Evolutionary conservation across 352 stramenopile genomes (phyloP).

Genomic region (Paralagenidium karlingii): DNA sequence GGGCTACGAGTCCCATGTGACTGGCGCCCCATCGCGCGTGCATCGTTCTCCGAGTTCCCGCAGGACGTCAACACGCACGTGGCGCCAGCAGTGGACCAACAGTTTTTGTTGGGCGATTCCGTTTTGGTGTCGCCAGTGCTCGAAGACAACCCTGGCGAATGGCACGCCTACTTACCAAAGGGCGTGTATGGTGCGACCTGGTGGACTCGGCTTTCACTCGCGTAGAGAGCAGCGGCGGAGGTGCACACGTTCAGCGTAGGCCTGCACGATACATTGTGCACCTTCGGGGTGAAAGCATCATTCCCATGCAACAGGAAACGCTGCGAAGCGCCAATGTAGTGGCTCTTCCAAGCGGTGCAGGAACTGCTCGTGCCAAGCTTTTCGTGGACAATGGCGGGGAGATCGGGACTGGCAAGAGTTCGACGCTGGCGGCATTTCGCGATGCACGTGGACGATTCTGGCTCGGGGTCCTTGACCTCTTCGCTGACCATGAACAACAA

Average conservation of each 20-base stretch:
- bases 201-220: slow-evolving; percentile 35
- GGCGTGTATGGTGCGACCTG: slow-evolving; percentile 46
- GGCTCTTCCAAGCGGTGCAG: slow-evolving; percentile 9
- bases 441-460: slow-evolving; percentile 6
- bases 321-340: slow-evolving; percentile 29
- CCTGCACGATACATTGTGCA: slow-evolving; percentile 43
- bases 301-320: slow-evolving; percentile 29
- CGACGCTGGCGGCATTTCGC: slow-evolving; percentile 24
- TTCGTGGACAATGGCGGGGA: slow-evolving; percentile 43
- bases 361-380: slow-evolving; percentile 18
- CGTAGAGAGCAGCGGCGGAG: slow-evolving; percentile 13
- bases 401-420: slow-evolving; percentile 11
- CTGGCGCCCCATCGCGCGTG: slow-evolving; percentile 33
- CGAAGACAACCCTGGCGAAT: slow-evolving; percentile 18
- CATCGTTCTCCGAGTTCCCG: slow-evolving; percentile 56
- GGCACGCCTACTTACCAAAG: slow-evolving; percentile 25
- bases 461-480: too few species aligned
- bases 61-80: slow-evolving; percentile 20
- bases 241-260: too few species aligned
- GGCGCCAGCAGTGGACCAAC: slow-evolving; percentile 17
- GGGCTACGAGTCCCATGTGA: slow-evolving; percentile 32
- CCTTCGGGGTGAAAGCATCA: slow-evolving; percentile 28
- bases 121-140: slow-evolving; percentile 41
- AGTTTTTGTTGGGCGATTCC: slow-evolving; percentile 37
- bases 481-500: too few species aligned